A percentile compares a stretch with the other conserved stretches of the same genome.
These are phyloP conservation scores for Chaetomium sp. DNA, from an alignment of 2,329 filamentous ascomycete species.

Conservation along the genomic window DNA sequence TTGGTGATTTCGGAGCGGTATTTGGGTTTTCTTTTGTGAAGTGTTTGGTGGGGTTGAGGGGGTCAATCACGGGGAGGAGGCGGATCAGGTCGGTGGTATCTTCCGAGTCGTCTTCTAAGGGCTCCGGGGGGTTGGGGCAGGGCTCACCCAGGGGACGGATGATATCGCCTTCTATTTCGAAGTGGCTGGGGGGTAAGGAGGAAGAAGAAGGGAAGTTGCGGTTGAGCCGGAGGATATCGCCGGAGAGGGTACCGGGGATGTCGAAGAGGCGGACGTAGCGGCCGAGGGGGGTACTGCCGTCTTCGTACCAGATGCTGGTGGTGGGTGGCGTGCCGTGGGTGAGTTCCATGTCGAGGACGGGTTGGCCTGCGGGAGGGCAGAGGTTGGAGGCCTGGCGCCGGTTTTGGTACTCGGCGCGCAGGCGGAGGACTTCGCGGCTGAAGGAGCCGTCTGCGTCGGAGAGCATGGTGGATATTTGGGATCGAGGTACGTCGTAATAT, in stretches of 20 bases:
- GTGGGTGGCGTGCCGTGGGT: conserved; percentile 1
- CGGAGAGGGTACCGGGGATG: conserved; percentile 5
- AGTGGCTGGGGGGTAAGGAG: background rate
- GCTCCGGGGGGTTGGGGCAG: conserved; percentile 11
- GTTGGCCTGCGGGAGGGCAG: conserved; percentile 2
- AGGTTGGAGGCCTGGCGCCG: conserved; percentile 4
- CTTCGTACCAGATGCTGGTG: conserved; percentile 5
- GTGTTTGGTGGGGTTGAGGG: conserved; percentile 21
- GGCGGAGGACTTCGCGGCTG: background rate
- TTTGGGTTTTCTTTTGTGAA: conserved; percentile 26
- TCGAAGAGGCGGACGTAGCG: conserved; percentile 8
- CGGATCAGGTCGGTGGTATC: conserved; percentile 6
- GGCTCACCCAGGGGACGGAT: background rate
- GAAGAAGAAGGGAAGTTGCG: background rate
- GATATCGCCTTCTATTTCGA: conserved; percentile 7
- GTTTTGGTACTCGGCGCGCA: background rate
- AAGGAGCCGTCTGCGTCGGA: background rate
- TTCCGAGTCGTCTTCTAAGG: conserved; percentile 11
- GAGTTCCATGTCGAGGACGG: conserved; percentile 6
- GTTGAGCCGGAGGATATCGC: conserved; percentile 4
- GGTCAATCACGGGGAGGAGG: conserved; percentile 21
- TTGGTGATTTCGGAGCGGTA: conserved; percentile 26
- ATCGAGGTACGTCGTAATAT: too few relatives aligned
- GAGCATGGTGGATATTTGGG: too few relatives aligned
- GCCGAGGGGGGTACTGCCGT: conserved; percentile 2